phyloP scores from a whole-genome alignment of 257 asterid species.

The Leptodermis oblonga region DNA sequence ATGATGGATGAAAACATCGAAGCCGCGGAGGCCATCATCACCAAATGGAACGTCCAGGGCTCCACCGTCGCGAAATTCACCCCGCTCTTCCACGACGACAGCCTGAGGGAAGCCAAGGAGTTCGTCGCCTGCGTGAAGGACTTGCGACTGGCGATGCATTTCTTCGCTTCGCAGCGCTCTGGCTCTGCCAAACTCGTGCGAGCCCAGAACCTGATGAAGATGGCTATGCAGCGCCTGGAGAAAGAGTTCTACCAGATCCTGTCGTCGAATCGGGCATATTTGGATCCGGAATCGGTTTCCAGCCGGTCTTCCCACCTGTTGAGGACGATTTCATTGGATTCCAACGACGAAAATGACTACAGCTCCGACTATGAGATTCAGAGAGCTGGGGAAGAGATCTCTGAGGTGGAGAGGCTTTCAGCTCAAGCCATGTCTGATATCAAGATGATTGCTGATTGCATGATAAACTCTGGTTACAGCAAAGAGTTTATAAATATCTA shows the following conservation, averaged over 20 bases:
- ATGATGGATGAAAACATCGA: constrained; percentile 46
- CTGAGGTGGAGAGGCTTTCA: constrained; percentile 33
- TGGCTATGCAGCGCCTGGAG: constrained; percentile 55
- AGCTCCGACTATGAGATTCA: constrained; percentile 18
- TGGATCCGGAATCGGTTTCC: constrained; percentile 55
- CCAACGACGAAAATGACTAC: constrained; percentile 33
- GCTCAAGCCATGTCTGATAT: constrained; percentile 44
- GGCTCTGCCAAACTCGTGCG: constrained; percentile 38
- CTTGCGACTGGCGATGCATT: constrained; percentile 57
- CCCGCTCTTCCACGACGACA: constrained; percentile 43
- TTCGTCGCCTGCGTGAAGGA: constrained; percentile 39
- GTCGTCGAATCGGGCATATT: constrained; percentile 37
- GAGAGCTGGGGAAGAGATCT: constrained; percentile 14
- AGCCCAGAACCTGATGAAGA: constrained; percentile 56
- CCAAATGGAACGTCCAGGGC: constrained; percentile 45
- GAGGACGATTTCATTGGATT: constrained; percentile 30
- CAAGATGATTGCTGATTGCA: constrained; percentile 52
- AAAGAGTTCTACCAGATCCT: constrained; percentile 53
- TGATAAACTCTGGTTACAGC: constrained; percentile 60
- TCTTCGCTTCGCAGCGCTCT: constrained; percentile 35
- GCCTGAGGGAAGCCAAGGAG: constrained; percentile 44
- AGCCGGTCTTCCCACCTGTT: constrained; percentile 34
- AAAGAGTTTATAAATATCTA: constrained; percentile 55
- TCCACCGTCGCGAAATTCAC: constrained; percentile 31
- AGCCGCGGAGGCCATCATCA: constrained; percentile 33